Conservation (phyloP, 768 basidiomycete genomes). For the Scleroderma bovista region DNA sequence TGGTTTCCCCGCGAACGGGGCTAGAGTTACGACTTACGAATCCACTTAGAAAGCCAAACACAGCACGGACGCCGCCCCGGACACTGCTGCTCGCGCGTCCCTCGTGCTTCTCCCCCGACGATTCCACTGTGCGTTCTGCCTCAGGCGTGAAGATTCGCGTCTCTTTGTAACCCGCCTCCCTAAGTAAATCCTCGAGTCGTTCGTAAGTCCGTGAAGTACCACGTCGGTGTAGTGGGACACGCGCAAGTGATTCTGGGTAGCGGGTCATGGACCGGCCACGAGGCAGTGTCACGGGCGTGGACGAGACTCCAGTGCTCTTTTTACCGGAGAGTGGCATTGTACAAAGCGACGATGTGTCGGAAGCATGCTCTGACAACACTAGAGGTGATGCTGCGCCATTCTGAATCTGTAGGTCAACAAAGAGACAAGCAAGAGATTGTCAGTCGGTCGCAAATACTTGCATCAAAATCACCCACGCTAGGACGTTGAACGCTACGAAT, state of each 20-base stretch:
- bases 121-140: slow-evolving; percentile 44
- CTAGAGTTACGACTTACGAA: slow-evolving; percentile 37
- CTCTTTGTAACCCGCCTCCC: slow-evolving; percentile 89
- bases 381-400: slow-evolving; percentile 1
- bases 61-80: slow-evolving; percentile 42
- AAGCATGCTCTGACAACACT: slow-evolving; percentile 6
- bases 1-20: slow-evolving; percentile 13
- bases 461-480: slow-evolving; percentile 10
- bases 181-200: slow-evolving; percentile 76
- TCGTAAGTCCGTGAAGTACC: slow-evolving; percentile 82
- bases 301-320: neutral
- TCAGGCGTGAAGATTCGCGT: slow-evolving; percentile 88
- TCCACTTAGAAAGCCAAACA: slow-evolving; percentile 63
- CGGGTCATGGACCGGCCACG: slow-evolving; percentile 37
- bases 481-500: slow-evolving; percentile 10
- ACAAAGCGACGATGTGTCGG: slow-evolving; percentile 5
- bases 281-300: slow-evolving; percentile 39
- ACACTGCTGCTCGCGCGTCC: slow-evolving; percentile 33
- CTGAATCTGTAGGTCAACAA: slow-evolving; percentile 4
- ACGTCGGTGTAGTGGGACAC: slow-evolving; percentile 70
- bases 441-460: slow-evolving; percentile 6
- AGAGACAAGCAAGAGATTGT: slow-evolving; percentile 2
- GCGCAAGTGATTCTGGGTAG: slow-evolving; percentile 56
- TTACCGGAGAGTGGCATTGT: slow-evolving; percentile 5
- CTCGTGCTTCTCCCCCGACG: slow-evolving; percentile 18